Conservation (phyloP, 805 yeast genomes). For the Tetrapisispora taiwanensis region DNA sequence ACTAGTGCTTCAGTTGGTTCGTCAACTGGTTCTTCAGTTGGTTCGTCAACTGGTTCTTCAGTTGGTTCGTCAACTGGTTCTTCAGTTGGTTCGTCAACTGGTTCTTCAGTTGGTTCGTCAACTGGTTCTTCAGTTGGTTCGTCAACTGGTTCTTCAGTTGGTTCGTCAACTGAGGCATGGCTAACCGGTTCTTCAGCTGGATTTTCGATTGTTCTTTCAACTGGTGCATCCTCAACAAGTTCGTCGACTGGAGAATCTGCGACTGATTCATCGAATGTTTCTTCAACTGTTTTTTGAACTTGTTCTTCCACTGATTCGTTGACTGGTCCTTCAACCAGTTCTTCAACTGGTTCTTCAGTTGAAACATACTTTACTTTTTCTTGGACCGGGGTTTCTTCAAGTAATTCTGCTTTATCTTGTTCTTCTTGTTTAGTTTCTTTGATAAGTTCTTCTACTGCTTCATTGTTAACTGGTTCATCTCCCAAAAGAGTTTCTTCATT, state of each 20-base stretch:
- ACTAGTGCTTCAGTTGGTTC: no score
- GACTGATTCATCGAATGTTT: not conserved
- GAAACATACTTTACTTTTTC: no score
- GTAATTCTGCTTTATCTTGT: not conserved
- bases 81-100: no score
- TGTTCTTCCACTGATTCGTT: not conserved
- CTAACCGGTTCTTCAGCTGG: conserved; percentile 1
- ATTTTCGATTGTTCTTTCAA: not conserved
- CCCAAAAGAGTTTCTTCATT: not conserved
- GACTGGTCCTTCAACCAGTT: not conserved
- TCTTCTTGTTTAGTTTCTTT: not conserved
- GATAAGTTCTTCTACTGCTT: not conserved
- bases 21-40: no score
- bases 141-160: not conserved
- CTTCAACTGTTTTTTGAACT: not conserved
- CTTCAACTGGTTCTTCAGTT: not conserved
- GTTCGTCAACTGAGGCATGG: conserved; percentile 1
- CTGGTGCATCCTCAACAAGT: not conserved
- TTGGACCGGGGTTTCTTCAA: not conserved
- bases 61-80: no score
- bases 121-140: not conserved
- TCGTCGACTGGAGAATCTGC: not conserved
- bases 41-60: no score
- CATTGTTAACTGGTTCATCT: not conserved
- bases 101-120: no score